phyloP scores from a whole-genome alignment of 176 grass and related monocot genomes.

The Coix lacrymajobi region DNA sequence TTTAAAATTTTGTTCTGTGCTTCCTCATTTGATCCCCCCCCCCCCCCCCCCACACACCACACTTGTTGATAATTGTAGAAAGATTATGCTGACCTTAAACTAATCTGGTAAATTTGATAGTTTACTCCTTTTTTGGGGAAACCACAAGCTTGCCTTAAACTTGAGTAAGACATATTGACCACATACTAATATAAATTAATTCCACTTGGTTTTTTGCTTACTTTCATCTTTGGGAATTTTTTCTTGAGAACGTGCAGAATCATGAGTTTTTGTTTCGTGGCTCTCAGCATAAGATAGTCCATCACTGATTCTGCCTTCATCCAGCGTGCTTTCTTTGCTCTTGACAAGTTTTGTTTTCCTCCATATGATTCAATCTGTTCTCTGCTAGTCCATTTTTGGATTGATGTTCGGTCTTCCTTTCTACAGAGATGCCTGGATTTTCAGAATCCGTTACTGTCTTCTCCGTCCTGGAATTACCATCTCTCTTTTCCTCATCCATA shows the following conservation, averaged over 20 bases:
- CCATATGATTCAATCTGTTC: not conserved
- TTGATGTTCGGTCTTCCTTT: slow-evolving; percentile 24
- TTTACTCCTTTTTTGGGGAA: not conserved
- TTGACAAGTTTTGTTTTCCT: slow-evolving; percentile 36
- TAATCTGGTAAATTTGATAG: not conserved
- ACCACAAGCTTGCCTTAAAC: not conserved
- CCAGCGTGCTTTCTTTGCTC: slow-evolving; percentile 19
- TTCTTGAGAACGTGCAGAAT: slow-evolving; percentile 23
- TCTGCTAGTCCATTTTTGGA: slow-evolving; percentile 22
- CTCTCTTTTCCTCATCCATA: slow-evolving; percentile 84
- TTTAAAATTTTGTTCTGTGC: not conserved
- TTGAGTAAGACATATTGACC: not conserved
- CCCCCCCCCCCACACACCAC: not conserved
- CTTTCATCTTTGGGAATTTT: slow-evolving; percentile 49
- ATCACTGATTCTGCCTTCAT: slow-evolving; percentile 26
- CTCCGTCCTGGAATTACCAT: slow-evolving; percentile 40
- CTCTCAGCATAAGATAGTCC: slow-evolving; percentile 18
- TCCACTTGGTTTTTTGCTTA: not conserved
- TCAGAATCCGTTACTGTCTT: slow-evolving; percentile 33
- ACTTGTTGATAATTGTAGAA: not conserved
- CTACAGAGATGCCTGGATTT: slow-evolving; percentile 12
- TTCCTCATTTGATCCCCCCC: not conserved
- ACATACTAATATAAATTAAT: slow-evolving; percentile 15
- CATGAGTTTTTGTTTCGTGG: slow-evolving; percentile 7
- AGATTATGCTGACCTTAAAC: not conserved